These are phyloP conservation scores for Leonotis leonurus DNA, from an alignment of 257 asterid species.

Conservation along the genomic window DNA sequence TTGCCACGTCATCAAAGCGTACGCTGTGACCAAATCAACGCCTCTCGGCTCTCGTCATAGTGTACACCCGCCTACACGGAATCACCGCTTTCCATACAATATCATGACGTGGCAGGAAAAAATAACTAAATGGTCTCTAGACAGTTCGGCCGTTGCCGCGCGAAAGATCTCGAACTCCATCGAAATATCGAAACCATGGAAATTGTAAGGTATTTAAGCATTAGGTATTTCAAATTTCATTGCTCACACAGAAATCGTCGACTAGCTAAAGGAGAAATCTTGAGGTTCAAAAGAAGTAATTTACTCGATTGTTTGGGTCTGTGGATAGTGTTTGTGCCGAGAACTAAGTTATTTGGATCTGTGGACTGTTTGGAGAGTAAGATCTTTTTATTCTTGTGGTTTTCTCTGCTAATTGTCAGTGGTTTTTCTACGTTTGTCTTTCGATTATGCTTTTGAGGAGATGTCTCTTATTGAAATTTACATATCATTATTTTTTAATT, in stretches of 20 bases:
- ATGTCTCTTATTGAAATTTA: too few species aligned
- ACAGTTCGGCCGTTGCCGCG: slow-evolving; percentile 36
- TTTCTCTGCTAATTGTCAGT: slow-evolving; percentile 25
- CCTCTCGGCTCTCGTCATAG: neutral
- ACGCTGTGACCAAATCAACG: neutral
- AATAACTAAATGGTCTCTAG: slow-evolving; percentile 12
- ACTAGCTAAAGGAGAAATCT: slow-evolving; percentile 9
- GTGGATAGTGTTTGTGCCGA: slow-evolving; percentile 40
- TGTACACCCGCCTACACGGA: neutral
- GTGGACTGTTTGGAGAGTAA: slow-evolving; percentile 35
- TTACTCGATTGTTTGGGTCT: slow-evolving; percentile 24
- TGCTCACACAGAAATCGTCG: neutral
- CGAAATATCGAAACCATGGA: slow-evolving; percentile 18
- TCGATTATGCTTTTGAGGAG: neutral
- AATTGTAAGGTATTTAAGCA: slow-evolving; percentile 5
- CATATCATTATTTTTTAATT: too few species aligned
- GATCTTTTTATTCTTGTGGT: neutral
- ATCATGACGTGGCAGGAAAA: slow-evolving; percentile 17
- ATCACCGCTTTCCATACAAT: neutral
- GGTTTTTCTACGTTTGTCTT: neutral
- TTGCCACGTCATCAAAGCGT: neutral
- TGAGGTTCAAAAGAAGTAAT: neutral
- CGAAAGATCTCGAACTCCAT: slow-evolving; percentile 60
- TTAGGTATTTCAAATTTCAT: neutral
- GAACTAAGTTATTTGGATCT: slow-evolving; percentile 33